Percentiles rank a stretch among this genome's conserved stretches.
phyloP scores from a whole-genome alignment of 805 yeast genomes.

The Lipomyces oligophaga region DNA sequence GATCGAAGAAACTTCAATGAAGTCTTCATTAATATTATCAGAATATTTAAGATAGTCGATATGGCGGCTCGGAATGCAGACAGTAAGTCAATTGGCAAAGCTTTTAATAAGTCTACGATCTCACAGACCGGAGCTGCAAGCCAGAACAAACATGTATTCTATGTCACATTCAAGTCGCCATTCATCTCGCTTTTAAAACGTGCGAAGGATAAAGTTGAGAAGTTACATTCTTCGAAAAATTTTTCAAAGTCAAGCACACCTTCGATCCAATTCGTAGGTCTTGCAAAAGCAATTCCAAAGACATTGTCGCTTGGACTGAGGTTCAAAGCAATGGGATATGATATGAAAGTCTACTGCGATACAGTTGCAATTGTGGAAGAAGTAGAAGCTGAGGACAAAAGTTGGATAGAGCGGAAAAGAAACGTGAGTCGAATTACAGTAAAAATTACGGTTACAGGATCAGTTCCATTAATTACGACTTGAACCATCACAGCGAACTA shows the following conservation, averaged over 20 bases:
- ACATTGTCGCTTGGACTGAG: slow-evolving; percentile 23
- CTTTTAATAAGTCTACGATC: too few species aligned
- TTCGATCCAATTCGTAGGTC: slow-evolving; percentile 12
- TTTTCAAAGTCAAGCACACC: slow-evolving; percentile 1
- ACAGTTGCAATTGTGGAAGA: slow-evolving; percentile 12
- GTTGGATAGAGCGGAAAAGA: background rate
- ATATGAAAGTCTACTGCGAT: slow-evolving; percentile 6
- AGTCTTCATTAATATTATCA: too few species aligned
- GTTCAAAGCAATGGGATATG: slow-evolving; percentile 18
- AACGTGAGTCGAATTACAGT: slow-evolving; percentile 2
- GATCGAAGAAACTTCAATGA: too few species aligned
- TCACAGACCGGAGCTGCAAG: too few species aligned
- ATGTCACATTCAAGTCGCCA: slow-evolving; percentile 22
- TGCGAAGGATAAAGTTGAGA: slow-evolving; percentile 9
- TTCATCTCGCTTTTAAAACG: slow-evolving; percentile 26
- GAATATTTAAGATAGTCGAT: too few species aligned
- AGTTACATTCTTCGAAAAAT: slow-evolving; percentile 8
- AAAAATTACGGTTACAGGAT: background rate
- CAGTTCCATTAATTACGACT: background rate
- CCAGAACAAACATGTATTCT: too few species aligned
- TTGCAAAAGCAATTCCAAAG: slow-evolving; percentile 20
- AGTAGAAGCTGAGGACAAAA: slow-evolving; percentile 6
- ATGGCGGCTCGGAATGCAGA: too few species aligned
- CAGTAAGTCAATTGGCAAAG: too few species aligned
- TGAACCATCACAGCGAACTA: background rate